phyloP scores from a whole-genome alignment of 257 asterid genomes.

The Solanum chilense region DNA sequence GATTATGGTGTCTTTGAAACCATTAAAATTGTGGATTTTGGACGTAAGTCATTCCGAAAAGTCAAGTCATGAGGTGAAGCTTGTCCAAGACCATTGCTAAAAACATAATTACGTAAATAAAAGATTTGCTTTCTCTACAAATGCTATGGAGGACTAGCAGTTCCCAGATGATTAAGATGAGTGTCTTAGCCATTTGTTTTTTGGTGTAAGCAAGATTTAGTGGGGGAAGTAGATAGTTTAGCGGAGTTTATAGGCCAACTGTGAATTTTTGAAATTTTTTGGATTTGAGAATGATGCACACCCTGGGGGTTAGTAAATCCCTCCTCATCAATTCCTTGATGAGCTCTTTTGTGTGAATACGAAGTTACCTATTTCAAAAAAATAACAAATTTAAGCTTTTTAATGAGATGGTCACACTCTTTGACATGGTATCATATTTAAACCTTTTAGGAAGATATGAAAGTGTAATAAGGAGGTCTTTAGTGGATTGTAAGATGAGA shows the following conservation, averaged over 20 bases:
- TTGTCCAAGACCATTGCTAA: neutral
- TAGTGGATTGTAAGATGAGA: neutral
- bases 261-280: no score
- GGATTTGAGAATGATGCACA: no score
- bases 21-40: neutral
- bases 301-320: no score
- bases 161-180: no score
- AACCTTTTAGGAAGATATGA: neutral
- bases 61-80: neutral
- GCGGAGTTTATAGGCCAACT: no score
- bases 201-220: no score
- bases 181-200: no score
- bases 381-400: neutral
- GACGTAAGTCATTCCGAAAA: neutral
- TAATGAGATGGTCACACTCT: neutral
- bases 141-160: no score
- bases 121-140: neutral
- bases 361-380: no score
- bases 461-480: neutral
- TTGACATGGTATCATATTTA: neutral
- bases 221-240: no score
- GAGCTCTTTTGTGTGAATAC: no score
- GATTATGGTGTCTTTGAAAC: neutral
- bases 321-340: no score
- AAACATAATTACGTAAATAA: neutral